Evolutionary conservation across 768 basidiomycete genomes (phyloP).

Genomic region (Macrolepiota dolichaula): DNA sequence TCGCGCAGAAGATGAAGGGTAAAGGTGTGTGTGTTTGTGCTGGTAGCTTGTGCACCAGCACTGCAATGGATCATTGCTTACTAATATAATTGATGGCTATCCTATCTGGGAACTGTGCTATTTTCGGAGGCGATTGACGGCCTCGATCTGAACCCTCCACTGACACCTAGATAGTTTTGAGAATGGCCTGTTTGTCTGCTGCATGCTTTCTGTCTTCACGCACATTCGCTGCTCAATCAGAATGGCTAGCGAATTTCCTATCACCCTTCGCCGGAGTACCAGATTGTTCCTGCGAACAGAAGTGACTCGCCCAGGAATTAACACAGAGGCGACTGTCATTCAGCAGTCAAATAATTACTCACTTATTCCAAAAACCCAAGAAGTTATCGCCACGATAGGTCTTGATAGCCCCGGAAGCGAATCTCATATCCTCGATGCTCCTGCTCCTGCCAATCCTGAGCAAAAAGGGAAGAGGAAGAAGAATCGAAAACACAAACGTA

Average conservation of each 20-base stretch:
- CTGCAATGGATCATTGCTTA: not conserved
- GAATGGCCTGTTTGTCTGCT: slow-evolving; percentile 1
- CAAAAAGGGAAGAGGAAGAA: slow-evolving; percentile 8
- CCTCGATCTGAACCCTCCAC: slow-evolving; percentile 1
- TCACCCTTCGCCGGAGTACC: slow-evolving; percentile 7
- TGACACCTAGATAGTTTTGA: not conserved
- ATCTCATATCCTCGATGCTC: not conserved
- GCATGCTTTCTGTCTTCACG: slow-evolving; percentile 1
- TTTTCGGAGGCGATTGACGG: slow-evolving; percentile 6
- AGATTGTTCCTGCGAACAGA: not conserved
- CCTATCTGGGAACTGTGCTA: not conserved
- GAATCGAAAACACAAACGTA: not conserved
- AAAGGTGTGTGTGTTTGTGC: not conserved
- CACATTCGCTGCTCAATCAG: no score
- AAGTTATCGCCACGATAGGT: not conserved
- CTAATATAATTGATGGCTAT: not conserved
- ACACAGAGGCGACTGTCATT: not conserved
- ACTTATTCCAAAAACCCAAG: not conserved
- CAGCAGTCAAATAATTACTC: not conserved
- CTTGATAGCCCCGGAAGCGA: not conserved
- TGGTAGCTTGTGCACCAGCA: not conserved
- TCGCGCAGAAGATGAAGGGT: slow-evolving; percentile 4
- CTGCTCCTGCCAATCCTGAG: not conserved
- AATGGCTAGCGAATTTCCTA: not conserved
- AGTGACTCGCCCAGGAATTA: not conserved